phyloP scores from a whole-genome alignment of 371 early-diverging fungal genomes.

The Basidiobolus meristosporus region DNA sequence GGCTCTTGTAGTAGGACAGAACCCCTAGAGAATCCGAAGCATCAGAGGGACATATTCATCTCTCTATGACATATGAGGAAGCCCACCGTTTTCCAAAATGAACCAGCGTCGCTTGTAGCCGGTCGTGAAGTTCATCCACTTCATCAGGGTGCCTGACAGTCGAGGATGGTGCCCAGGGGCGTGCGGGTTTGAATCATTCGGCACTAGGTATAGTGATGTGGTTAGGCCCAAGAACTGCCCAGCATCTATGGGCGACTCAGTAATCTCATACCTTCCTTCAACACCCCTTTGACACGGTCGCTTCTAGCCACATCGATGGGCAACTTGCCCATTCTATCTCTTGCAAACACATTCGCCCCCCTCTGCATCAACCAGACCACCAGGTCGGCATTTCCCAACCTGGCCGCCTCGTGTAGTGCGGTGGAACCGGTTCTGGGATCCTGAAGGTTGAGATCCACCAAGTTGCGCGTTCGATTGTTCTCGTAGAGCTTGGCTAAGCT shows the following conservation, averaged over 20 bases:
- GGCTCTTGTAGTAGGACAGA: conserved; percentile 54
- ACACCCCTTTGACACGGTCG: conserved; percentile 22
- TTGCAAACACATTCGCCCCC: conserved; percentile 46
- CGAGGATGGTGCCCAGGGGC: conserved; percentile 22
- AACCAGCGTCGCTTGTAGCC: conserved; percentile 70
- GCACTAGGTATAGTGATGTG: too few relatives aligned
- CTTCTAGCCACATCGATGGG: conserved; percentile 31
- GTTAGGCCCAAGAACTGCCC: too few relatives aligned
- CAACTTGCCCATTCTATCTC: conserved; percentile 38
- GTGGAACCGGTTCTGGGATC: conserved; percentile 31
- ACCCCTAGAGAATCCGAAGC: conserved; percentile 12
- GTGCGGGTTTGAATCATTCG: too few relatives aligned
- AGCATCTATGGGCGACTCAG: too few relatives aligned
- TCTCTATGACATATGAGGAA: neutral
- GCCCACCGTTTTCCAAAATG: conserved; percentile 43
- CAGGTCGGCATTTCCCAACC: conserved; percentile 24
- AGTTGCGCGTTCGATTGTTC: too few relatives aligned
- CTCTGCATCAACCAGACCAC: conserved; percentile 41
- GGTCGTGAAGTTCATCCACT: conserved; percentile 69
- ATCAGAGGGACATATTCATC: neutral
- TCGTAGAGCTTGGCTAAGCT: too few relatives aligned
- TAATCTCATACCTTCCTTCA: conserved; percentile 31
- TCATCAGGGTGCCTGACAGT: conserved; percentile 34
- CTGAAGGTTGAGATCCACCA: conserved; percentile 44
- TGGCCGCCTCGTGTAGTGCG: conserved; percentile 41